Evolutionary conservation across 2,329 filamentous ascomycete species (phyloP), one percentile per base, ranked within the genome.

Genomic region (Ploettnerulaceae sp.): DNA sequence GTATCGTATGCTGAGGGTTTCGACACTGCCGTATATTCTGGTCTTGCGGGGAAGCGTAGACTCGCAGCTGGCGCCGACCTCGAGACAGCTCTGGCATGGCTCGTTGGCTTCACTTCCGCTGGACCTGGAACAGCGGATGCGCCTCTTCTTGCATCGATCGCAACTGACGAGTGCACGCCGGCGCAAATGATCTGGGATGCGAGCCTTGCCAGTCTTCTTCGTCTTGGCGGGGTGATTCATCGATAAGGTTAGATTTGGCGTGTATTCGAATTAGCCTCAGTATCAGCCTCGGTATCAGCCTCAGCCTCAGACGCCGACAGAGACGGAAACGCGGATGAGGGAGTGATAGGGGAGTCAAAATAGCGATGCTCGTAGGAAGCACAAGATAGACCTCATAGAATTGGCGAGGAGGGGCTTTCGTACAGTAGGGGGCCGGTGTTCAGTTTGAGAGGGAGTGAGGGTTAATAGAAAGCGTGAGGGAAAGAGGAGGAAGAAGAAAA

Each of bases 1-100:
- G 49, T 69, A 71, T 21, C 69, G 61, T 22, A 67, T 58, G 37
- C 68, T 70, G 33, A 71, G 57, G n/a, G 68, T 69, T 49, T 71
- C 69, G 5, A 70, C 66, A 47, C 69, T 71, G 12, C 69, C 69
- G 45, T 71, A 71, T 8, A 71, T 67, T 25, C 69, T 59, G 29
- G 69, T 67, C 51, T 71, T 71, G 18, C 69, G 64, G 5, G 69
- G 69, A 26, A 70, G 57, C 8, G 67, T 70, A 6, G 64, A 69
- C 52, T 70, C 66, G 55, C 69, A 71, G 25, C 58, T 55, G 20
- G 68, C 65, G 7, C 64, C 65, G 18, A 61, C 63, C 37, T 66
- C 59, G 38, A 64, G 54, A 50, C 69, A 71, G 45, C 64, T 64
- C 33, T 67, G 64, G 48, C 69, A 71, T 2, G 61, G 51, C 24